Base-by-base conservation (phyloP, 306 rosid species). In the Crotalaria pallida region DNA sequence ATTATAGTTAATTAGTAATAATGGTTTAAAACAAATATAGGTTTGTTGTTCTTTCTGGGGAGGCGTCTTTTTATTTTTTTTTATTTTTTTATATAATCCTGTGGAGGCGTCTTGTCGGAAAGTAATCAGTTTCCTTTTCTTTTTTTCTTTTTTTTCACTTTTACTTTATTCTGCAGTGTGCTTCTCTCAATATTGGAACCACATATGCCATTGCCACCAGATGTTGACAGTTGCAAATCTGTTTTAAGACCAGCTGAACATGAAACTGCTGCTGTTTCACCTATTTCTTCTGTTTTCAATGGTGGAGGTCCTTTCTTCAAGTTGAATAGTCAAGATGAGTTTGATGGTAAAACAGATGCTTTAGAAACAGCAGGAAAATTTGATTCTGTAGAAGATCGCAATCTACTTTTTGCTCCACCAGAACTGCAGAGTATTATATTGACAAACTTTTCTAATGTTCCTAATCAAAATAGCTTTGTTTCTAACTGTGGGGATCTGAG, bases 111-210 rank as follows among this genome's bases (percentile, higher is more conserved):
- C 16, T 26, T 41, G 34, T 66, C 68, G 17, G 61, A 58, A 43
- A 44, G 24, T 82, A 58, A 50, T 53, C 43, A 7, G 34, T 18
- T 78, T 57, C 40, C 22, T 61, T 12, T 36, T 38, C 29, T 34
- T 43, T 74, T 60, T 82, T 56, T n/a, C 74, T 29, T 34, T 43
- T 74, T 60, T 82, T 56, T n/a, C 74, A 18, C 61, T 41, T 58
- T 44, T 43, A 52, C 65, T 59, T 73, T 51, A 7, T 15, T 65
- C 58, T 88, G 87, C 84, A 92, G 98, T 16, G 89, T 92, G 64
- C 92, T 92, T 71, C 91, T 92, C 57, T 88, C 96, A 6, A 85
- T 92, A 84, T 74, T 89, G 86, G 96, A 88, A 80, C 98, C 98
- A 29, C 92, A 84, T 85, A 84, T 92, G 88, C 89, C 71, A 70